Base-by-base conservation (phyloP, 495 filamentous ascomycete genomes). In the Penicillium goetzii region DNA sequence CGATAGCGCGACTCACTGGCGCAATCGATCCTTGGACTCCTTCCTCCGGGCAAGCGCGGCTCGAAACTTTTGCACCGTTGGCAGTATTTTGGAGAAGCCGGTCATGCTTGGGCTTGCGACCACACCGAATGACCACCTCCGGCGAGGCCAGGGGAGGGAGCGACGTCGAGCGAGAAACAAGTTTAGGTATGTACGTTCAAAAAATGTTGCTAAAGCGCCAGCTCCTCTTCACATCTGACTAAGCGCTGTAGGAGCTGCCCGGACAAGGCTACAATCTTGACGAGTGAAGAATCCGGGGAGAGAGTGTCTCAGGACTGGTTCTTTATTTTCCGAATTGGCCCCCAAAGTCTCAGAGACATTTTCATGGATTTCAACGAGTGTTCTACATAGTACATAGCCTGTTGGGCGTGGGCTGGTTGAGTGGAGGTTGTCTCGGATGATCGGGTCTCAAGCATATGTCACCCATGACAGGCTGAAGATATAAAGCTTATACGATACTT, bases 11-110 rank as follows among this genome's bases (percentile, higher is more conserved):
- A 57, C 63, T 65, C 36, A 73, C 71, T 61, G 52, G 40, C 61
- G 56, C 25, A 59, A 36, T 59, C 53, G 52, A 41, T 71, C 70
- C 64, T 72, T 74, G 62, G 64, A 52, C 30, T 70, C 67, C 69
- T 72, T 76, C 63, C 68, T 73, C 52, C 70, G 69, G 59, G 73
- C 64, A 65, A 78, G 68, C 49, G 71, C 70, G 64, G 74, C 73
- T 67, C 75, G 74, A 59, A 74, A 68, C 64, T 70, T 74, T 62
- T 74, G 73, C 63, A 75, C 71, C 28, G 76, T 64, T 53, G 71
- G 64, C 32, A 74, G 61, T 57, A 74, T 58, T 62, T 80, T 73
- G 52, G 67, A 61, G 50, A 80, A 68, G 54, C 75, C 71, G 68
- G 65, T 77, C 76, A 80, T 80, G 47, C 68, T 80, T 66, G 59